Percentiles rank a stretch among this genome's conserved stretches.
These are phyloP conservation scores for Casaregolazyma lundiana DNA, from an alignment of 1,139 yeast species.

Conservation along the genomic window DNA sequence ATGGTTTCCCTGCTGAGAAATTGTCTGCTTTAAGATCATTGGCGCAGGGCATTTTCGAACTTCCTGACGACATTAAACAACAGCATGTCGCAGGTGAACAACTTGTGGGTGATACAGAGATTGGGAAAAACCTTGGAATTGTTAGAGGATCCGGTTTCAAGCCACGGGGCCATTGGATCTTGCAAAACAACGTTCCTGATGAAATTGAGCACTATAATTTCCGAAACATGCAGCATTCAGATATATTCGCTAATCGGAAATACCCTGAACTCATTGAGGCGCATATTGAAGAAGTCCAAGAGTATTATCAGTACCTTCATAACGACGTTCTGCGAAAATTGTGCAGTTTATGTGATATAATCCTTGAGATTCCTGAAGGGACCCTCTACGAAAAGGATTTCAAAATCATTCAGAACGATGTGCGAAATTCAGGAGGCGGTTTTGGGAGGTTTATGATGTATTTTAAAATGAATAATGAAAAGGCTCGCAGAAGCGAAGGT, in stretches of 20 bases:
- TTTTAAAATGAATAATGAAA: conserved; percentile 28
- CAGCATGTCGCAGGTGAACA: conserved; percentile 4
- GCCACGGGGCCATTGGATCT: conserved; percentile 35
- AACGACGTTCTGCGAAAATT: conserved; percentile 25
- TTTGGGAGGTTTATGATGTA: conserved; percentile 35
- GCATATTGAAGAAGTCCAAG: conserved; percentile 38
- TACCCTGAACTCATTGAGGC: conserved; percentile 40
- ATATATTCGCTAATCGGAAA: conserved; percentile 28
- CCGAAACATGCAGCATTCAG: conserved; percentile 40
- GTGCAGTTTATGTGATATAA: conserved; percentile 32
- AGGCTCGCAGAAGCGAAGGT: conserved; percentile 29
- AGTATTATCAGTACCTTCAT: conserved; percentile 35
- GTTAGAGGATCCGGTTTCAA: conserved; percentile 47
- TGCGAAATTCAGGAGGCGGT: conserved; percentile 26
- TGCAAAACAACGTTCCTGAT: conserved; percentile 33
- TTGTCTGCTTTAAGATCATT: conserved; percentile 14
- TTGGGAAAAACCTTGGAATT: conserved; percentile 39
- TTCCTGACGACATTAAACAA: conserved; percentile 29
- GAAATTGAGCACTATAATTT: conserved; percentile 17
- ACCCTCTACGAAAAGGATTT: conserved; percentile 30
- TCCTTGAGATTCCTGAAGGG: conserved; percentile 22
- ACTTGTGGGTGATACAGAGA: conserved; percentile 27
- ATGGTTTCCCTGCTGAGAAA: conserved; percentile 15
- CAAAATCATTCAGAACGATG: conserved; percentile 22
- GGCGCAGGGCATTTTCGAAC: conserved; percentile 24